These are phyloP conservation scores for Poa annua DNA, from an alignment of 176 grass and related monocot species.

Conservation along the genomic window DNA sequence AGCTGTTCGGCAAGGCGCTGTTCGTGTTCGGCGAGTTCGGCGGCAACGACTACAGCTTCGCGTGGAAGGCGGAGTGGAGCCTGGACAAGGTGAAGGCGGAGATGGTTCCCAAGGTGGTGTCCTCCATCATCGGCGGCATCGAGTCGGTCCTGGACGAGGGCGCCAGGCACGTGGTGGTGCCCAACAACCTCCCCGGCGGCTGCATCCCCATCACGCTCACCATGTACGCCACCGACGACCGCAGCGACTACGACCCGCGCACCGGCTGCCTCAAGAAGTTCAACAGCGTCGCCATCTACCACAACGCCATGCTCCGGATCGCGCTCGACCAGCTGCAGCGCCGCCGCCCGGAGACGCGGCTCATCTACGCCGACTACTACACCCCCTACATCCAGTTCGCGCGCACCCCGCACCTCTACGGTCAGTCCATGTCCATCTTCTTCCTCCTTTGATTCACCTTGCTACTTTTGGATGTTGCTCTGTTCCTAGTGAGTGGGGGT, in stretches of 20 bases:
- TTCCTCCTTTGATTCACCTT: not conserved
- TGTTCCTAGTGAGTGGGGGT: not conserved
- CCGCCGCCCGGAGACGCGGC: constrained; percentile 40
- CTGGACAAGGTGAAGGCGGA: constrained; percentile 53
- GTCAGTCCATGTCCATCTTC: constrained; percentile 20
- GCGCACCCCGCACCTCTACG: constrained; percentile 58
- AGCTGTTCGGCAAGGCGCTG: constrained; percentile 60
- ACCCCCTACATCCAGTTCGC: constrained; percentile 60
- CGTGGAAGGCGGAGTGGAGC: constrained; percentile 60
- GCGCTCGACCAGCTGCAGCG: constrained; percentile 56
- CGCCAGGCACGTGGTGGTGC: constrained; percentile 66
- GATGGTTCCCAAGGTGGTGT: constrained; percentile 61
- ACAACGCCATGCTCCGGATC: constrained; percentile 67
- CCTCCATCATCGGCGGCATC: constrained; percentile 47
- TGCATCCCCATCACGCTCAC: constrained; percentile 79
- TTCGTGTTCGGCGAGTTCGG: constrained; percentile 94
- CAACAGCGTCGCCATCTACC: constrained; percentile 60
- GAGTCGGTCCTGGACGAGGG: constrained; percentile 64
- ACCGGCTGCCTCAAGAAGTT: constrained; percentile 80
- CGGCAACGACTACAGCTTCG: constrained; percentile 86
- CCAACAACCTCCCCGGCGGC: constrained; percentile 70
- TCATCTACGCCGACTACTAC: constrained; percentile 91
- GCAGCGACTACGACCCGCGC: constrained; percentile 52
- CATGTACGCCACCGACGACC: constrained; percentile 52
- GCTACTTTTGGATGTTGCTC: too few species aligned